phyloP scores from a whole-genome alignment of 805 yeast genomes.

The Candida ponderosae region DNA sequence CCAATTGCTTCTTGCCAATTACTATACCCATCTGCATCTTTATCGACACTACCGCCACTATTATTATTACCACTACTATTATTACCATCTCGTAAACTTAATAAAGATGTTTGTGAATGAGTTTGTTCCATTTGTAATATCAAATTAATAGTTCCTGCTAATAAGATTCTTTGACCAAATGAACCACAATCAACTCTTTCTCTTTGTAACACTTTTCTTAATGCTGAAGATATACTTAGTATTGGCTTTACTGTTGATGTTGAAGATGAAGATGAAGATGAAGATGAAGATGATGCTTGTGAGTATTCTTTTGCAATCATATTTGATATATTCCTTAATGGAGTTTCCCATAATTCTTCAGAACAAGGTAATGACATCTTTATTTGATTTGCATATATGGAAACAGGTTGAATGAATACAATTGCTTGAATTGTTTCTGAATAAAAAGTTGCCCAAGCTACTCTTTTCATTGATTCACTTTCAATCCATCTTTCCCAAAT shows the following conservation, averaged over 20 bases:
- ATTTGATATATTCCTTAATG: neutral
- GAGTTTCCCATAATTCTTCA: neutral
- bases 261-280: too few relatives aligned
- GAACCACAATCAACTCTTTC: constrained; percentile 24
- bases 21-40: constrained; percentile 1
- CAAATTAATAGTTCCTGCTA: constrained; percentile 55
- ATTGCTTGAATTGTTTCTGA: constrained; percentile 32
- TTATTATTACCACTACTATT: constrained; percentile 31
- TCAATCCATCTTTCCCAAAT: constrained; percentile 32
- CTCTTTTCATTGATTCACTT: constrained; percentile 34
- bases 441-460: constrained; percentile 36
- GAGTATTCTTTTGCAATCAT: neutral
- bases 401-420: constrained; percentile 29
- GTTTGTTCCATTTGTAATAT: constrained; percentile 54
- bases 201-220: neutral
- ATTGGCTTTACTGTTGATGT: too few relatives aligned
- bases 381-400: constrained; percentile 1
- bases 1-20: constrained; percentile 61
- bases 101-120: neutral
- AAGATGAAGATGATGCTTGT: too few relatives aligned
- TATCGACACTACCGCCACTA: constrained; percentile 17
- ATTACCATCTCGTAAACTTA: constrained; percentile 19
- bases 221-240: too few relatives aligned
- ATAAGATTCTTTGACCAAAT: constrained; percentile 52
- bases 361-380: constrained; percentile 1